phyloP scores from a whole-genome alignment of 2,329 filamentous ascomycete genomes.

The Bipolaris bicolor region DNA sequence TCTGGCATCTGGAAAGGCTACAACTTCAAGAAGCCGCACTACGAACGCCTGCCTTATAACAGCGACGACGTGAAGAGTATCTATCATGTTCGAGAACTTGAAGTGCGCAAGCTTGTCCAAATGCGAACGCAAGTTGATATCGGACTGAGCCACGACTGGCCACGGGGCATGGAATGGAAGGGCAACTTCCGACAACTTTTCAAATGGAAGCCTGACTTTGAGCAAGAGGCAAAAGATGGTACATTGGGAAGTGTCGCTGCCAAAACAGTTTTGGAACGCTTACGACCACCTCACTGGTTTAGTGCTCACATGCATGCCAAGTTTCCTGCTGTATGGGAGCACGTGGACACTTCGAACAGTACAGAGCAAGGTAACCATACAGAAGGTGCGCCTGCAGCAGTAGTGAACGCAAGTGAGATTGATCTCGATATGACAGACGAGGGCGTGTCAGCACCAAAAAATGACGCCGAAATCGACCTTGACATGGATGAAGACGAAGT shows the following conservation, averaged over 20 bases:
- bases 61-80: constrained; percentile 76
- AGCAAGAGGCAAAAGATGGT: constrained; percentile 75
- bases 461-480: constrained; percentile 48
- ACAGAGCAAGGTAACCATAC: constrained; percentile 21
- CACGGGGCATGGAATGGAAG: constrained; percentile 77
- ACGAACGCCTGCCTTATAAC: constrained; percentile 85
- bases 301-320: constrained; percentile 89
- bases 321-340: constrained; percentile 69
- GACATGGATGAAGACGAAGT: constrained; percentile 49
- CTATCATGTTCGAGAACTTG: constrained; percentile 88
- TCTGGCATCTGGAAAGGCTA: constrained; percentile 95
- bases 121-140: constrained; percentile 88
- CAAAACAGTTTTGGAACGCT: constrained; percentile 76
- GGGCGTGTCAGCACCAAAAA: constrained; percentile 30
- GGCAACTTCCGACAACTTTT: constrained; percentile 75
- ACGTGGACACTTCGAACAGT: constrained; percentile 60
- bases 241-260: constrained; percentile 82
- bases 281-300: constrained; percentile 89
- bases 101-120: constrained; percentile 87
- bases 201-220: constrained; percentile 74
- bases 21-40: constrained; percentile 83
- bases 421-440: constrained; percentile 64
- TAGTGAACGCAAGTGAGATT: constrained; percentile 64
- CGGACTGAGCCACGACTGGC: constrained; percentile 96
- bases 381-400: constrained; percentile 12